phyloP scores from a whole-genome alignment of 352 stramenopile species.

The Pythium oligandrum region DNA sequence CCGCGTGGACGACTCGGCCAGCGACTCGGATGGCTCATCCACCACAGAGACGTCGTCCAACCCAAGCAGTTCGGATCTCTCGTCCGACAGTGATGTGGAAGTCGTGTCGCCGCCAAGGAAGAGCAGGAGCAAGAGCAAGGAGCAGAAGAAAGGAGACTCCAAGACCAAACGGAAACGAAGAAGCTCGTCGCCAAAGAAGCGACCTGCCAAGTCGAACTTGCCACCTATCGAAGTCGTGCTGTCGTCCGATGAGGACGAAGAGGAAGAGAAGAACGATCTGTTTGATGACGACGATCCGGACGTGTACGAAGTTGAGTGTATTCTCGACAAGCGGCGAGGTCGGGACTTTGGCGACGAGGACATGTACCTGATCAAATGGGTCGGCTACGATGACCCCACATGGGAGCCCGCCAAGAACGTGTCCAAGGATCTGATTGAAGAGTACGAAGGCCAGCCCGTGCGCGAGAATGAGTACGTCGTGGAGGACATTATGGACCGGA shows the following conservation, averaged over 20 bases:
- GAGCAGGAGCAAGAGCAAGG: constrained; percentile 10
- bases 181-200: constrained; percentile 21
- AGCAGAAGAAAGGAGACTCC: constrained; percentile 3
- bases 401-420: constrained; percentile 77
- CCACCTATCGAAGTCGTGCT: constrained; percentile 56
- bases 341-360: constrained; percentile 46
- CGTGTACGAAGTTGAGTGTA: constrained; percentile 78
- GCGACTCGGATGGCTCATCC: constrained; percentile 9
- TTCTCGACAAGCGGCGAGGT: constrained; percentile 51
- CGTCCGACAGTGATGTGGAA: constrained; percentile 2
- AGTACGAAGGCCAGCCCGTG: constrained; percentile 67
- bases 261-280: constrained; percentile 54
- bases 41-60: constrained; percentile 15
- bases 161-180: constrained; percentile 6
- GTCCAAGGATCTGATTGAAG: constrained; percentile 74
- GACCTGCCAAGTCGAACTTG: constrained; percentile 38
- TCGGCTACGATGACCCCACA: constrained; percentile 72
- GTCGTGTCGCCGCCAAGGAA: constrained; percentile 3
- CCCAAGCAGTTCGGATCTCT: constrained; percentile 11
- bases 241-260: constrained; percentile 65
- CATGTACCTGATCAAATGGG: constrained; percentile 80
- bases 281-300: constrained; percentile 76
- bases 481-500: constrained; percentile 66
- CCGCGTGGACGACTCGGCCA: constrained; percentile 5
- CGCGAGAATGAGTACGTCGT: constrained; percentile 78